Percentiles rank a stretch among this genome's conserved stretches.
phyloP scores from a whole-genome alignment of 108 stramenopile genomes.

The Nitzschia putrida region DNA sequence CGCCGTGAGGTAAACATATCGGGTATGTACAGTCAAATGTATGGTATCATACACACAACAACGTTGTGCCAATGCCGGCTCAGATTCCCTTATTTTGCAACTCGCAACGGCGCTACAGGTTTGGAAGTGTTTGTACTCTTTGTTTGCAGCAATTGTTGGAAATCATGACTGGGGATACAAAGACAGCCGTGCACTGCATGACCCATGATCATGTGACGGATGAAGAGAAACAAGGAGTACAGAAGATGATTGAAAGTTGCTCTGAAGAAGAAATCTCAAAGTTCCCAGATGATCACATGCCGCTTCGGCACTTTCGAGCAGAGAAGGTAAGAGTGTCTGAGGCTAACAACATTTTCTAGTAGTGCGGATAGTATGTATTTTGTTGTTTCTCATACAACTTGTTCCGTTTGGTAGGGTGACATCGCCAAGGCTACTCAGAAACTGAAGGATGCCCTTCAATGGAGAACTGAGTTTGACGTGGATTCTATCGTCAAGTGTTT shows the following conservation, averaged over 20 bases:
- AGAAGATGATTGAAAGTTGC: conserved; percentile 45
- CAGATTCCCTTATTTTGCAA: no score
- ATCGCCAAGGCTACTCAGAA: conserved; percentile 10
- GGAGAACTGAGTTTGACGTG: conserved; percentile 84
- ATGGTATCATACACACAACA: no score
- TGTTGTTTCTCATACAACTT: neutral
- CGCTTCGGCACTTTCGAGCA: conserved; percentile 79
- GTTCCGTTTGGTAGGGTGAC: conserved; percentile 11
- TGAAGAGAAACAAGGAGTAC: conserved; percentile 33
- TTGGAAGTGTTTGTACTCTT: no score
- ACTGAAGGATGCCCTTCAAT: conserved; percentile 56
- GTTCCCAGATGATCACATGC: conserved; percentile 73
- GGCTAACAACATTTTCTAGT: no score
- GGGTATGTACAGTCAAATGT: no score
- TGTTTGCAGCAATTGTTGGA: no score
- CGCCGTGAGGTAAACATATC: no score
- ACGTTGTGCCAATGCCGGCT: no score
- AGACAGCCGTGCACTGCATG: neutral
- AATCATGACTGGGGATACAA: no score
- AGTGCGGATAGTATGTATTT: neutral
- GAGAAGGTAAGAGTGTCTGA: conserved; percentile 50
- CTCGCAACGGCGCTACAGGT: no score
- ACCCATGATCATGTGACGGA: conserved; percentile 39
- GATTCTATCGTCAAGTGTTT: conserved; percentile 24
- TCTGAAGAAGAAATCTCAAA: conserved; percentile 49